Percentiles rank a stretch among this genome's conserved stretches.
These are phyloP conservation scores for Biscogniauxia marginata DNA, from an alignment of 2,329 filamentous ascomycete species.

Conservation along the genomic window DNA sequence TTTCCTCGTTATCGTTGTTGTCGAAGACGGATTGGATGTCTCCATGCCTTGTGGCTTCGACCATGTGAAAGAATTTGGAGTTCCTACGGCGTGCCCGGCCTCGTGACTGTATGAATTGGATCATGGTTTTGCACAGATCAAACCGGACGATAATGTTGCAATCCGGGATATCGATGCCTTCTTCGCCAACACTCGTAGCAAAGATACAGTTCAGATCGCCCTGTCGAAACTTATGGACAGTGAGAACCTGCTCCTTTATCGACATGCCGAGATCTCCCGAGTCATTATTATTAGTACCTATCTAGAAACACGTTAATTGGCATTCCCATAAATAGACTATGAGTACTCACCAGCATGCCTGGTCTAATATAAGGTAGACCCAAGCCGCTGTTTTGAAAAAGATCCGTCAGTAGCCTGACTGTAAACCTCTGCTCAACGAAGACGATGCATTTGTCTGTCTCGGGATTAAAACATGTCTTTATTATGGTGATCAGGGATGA, in stretches of 20 bases:
- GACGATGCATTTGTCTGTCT: conserved; percentile 72
- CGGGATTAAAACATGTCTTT: conserved; percentile 57
- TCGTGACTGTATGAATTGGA: conserved; percentile 91
- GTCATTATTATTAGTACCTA: conserved; percentile 44
- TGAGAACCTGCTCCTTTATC: conserved; percentile 71
- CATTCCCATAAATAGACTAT: background rate
- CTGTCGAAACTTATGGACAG: conserved; percentile 62
- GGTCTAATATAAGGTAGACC: conserved; percentile 54
- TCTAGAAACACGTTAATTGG: conserved; percentile 24
- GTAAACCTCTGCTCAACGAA: conserved; percentile 82
- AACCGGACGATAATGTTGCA: conserved; percentile 72
- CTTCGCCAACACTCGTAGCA: conserved; percentile 65
- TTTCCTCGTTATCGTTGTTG: conserved; percentile 57
- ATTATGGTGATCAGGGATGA: conserved; percentile 61
- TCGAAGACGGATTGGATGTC: conserved; percentile 60
- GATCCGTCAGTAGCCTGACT: conserved; percentile 67
- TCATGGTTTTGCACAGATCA: conserved; percentile 84
- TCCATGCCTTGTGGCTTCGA: conserved; percentile 65
- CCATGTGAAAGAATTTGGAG: conserved; percentile 83
- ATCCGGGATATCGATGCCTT: conserved; percentile 66
- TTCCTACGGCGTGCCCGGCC: conserved; percentile 76
- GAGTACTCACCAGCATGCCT: conserved; percentile 52
- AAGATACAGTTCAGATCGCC: conserved; percentile 63
- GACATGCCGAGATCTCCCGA: conserved; percentile 62
- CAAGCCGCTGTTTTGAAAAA: conserved; percentile 59